Base-by-base conservation (phyloP, 2,329 filamentous ascomycete species). In the Huntiella savannae region DNA sequence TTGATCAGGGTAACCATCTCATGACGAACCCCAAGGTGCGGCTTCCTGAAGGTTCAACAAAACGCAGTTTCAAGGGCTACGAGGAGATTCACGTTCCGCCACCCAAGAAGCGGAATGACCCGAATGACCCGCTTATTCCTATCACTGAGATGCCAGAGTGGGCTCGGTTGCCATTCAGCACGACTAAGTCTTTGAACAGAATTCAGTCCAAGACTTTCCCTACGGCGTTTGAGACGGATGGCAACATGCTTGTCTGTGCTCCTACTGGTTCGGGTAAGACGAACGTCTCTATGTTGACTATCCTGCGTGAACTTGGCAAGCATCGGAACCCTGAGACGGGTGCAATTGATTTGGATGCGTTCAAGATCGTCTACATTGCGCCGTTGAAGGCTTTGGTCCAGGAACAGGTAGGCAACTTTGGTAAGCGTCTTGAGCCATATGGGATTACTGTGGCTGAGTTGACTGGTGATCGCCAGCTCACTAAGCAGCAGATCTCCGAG, bases 11-110 rank as follows among this genome's bases (percentile, higher is more conserved):
- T 45, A 98, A 96, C 56, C 91, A 98, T 66, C 71, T 98, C 38
- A 98, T 96, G 88, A 96, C 91, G n/a, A 98, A 98, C 56, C 82
- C 86, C 5, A 95, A 86, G 58, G 91, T 98, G 40, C 81, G 82
- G 52, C 70, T 98, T 15, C 91, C 91, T 0, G 85, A 94, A 59
- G 91, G 91, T 8, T 94, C 91, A 2, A 95, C 84, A 0, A 95
- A 96, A 62, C 76, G 86, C 41, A 85, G 83, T 0, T 95, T 95
- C 65, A 98, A 98, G 62, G 91, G 91, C 33, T 98, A 96, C 54
- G 91, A 98, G 62, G 91, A 98, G 58, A 95, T 96, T 49, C 91
- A 98, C 58, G 87, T 98, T 3, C 91, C 91, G 5, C 75, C 85
- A 4, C 92, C 92, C 1, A 94, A 94, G 65, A 80, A 84, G 55